phyloP scores from a whole-genome alignment of 1,284 basidiomycete genomes.

The Cystobasidium slooffiae region DNA sequence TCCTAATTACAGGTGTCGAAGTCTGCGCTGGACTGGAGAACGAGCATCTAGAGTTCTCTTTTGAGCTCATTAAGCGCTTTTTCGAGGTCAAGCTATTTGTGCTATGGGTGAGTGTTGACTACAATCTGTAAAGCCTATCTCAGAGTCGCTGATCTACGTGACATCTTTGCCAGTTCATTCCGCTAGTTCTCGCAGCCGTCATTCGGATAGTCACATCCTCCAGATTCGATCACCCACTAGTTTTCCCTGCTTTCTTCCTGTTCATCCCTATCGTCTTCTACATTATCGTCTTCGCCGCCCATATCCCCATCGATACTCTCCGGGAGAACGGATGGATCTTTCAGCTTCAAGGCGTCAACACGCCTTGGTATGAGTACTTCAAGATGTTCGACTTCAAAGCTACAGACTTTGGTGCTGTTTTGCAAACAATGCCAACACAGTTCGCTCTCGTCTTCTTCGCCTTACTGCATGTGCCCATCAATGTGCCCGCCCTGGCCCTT shows the following conservation, averaged over 20 bases:
- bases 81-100: slow-evolving; percentile 51
- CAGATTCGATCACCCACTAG: slow-evolving; percentile 80
- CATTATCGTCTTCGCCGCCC: slow-evolving; percentile 69
- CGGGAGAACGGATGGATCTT: slow-evolving; percentile 85
- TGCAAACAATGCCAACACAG: slow-evolving; percentile 59
- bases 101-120: slow-evolving; percentile 48
- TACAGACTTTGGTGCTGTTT: slow-evolving; percentile 63
- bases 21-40: slow-evolving; percentile 83
- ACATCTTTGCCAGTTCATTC: slow-evolving; percentile 59
- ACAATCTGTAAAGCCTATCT: not conserved
- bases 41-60: slow-evolving; percentile 73
- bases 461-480: slow-evolving; percentile 89
- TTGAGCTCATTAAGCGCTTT: slow-evolving; percentile 65
- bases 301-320: slow-evolving; percentile 68
- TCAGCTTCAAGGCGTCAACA: slow-evolving; percentile 69
- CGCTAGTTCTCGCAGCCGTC: slow-evolving; percentile 75
- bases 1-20: slow-evolving; percentile 86
- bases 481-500: slow-evolving; percentile 90
- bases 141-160: not conserved
- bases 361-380: slow-evolving; percentile 80
- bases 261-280: slow-evolving; percentile 85
- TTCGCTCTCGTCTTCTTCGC: slow-evolving; percentile 78
- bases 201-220: slow-evolving; percentile 76
- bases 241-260: slow-evolving; percentile 89
- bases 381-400: slow-evolving; percentile 70